Evolutionary conservation across 805 yeast genomes (phyloP).

Genomic region (Trichomonascus vanleenenianus): DNA sequence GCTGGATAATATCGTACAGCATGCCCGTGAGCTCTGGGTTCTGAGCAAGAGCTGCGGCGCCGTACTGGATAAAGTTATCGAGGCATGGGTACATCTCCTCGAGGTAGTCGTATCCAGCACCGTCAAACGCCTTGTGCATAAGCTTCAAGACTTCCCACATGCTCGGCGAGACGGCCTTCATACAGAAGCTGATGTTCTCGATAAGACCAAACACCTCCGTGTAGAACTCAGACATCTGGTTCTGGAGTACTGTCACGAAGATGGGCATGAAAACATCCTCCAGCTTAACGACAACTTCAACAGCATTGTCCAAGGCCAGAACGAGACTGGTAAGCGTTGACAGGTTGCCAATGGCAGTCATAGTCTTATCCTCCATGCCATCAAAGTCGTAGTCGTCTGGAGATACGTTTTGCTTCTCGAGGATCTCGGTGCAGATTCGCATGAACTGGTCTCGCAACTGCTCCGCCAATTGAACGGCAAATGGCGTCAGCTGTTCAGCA

Average conservation of each 20-base stretch:
- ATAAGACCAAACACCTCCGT: slow-evolving; percentile 73
- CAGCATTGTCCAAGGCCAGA: slow-evolving; percentile 74
- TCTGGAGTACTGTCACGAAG: slow-evolving; percentile 55
- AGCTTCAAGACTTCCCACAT: slow-evolving; percentile 68
- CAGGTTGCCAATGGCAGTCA: slow-evolving; percentile 75
- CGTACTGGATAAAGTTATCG: slow-evolving; percentile 64
- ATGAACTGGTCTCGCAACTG: slow-evolving; percentile 62
- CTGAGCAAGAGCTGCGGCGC: slow-evolving; percentile 40
- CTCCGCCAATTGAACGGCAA: slow-evolving; percentile 60
- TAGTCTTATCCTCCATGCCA: slow-evolving; percentile 57
- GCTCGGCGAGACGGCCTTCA: slow-evolving; percentile 52
- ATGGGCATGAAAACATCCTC: slow-evolving; percentile 66
- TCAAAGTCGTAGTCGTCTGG: slow-evolving; percentile 31
- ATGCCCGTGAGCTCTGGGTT: slow-evolving; percentile 42
- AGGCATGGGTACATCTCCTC: slow-evolving; percentile 72
- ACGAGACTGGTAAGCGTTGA: slow-evolving; percentile 78
- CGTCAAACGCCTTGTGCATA: slow-evolving; percentile 34
- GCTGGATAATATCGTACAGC: slow-evolving; percentile 42
- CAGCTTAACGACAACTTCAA: slow-evolving; percentile 52
- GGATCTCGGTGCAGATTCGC: slow-evolving; percentile 57
- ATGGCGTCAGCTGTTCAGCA: slow-evolving; percentile 84
- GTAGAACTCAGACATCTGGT: slow-evolving; percentile 64
- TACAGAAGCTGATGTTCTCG: slow-evolving; percentile 55
- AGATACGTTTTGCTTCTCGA: slow-evolving; percentile 41
- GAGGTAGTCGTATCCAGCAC: slow-evolving; percentile 48